phyloP scores from a whole-genome alignment of 2,329 filamentous ascomycete species.

The Monosporascus ibericus region DNA sequence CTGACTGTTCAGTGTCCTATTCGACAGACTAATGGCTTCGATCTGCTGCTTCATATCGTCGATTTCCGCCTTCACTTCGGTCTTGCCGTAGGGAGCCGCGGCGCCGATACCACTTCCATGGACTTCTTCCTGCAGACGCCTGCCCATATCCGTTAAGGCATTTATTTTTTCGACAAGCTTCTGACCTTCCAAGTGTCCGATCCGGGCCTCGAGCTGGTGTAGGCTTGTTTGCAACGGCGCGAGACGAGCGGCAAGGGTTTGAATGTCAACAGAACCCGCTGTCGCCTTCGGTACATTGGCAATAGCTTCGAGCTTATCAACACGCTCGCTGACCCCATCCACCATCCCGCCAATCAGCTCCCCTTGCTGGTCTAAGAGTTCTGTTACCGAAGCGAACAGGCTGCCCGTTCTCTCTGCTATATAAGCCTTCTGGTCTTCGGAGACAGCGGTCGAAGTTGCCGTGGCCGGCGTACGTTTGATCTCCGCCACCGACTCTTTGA shows the following conservation, averaged over 20 bases:
- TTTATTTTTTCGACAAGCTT: neutral
- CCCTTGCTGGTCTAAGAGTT: conserved; percentile 4
- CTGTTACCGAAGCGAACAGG: neutral
- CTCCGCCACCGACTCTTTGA: neutral
- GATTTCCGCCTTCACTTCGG: conserved; percentile 18
- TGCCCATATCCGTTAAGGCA: conserved; percentile 1
- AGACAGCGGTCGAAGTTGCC: no score
- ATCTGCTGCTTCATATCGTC: conserved; percentile 23
- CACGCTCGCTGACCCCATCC: conserved; percentile 3
- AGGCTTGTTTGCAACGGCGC: neutral
- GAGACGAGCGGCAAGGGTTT: no score
- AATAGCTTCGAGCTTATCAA: conserved; percentile 2
- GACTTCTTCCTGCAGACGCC: conserved; percentile 2
- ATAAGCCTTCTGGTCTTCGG: neutral
- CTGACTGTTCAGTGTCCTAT: conserved; percentile 37
- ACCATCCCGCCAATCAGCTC: conserved; percentile 11
- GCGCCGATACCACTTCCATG: neutral
- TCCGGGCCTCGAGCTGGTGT: neutral
- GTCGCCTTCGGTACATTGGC: neutral
- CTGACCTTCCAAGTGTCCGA: neutral
- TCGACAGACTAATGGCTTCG: conserved; percentile 28
- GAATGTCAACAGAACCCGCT: neutral
- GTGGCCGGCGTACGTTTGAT: neutral
- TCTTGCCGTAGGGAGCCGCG: neutral
- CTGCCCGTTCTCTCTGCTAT: neutral